phyloP scores from a whole-genome alignment of 1,284 basidiomycete genomes.

The Pyrrhoderma noxium region DNA sequence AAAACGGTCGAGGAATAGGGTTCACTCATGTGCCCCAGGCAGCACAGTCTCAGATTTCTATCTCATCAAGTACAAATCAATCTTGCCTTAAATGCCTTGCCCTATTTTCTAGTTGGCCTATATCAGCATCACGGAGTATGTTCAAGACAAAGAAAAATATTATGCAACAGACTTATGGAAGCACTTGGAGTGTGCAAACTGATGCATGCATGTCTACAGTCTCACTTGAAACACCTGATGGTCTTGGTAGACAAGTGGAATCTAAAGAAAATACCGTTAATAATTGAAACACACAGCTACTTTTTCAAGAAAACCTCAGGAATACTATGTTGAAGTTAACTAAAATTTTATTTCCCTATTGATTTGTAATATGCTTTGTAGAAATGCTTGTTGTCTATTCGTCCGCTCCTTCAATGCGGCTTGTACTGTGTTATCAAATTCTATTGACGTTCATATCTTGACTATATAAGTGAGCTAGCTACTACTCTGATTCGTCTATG shows the following conservation, averaged over 20 bases:
- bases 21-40: constrained; percentile 13
- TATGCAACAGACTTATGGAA: constrained; percentile 16
- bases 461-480: background rate
- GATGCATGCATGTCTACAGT: constrained; percentile 16
- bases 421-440: no score
- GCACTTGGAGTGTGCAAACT: constrained; percentile 13
- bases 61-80: constrained; percentile 2
- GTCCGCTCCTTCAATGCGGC: no score
- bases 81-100: constrained; percentile 14
- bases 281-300: background rate
- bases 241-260: constrained; percentile 13
- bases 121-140: constrained; percentile 1
- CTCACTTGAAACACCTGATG: constrained; percentile 15
- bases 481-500: constrained; percentile 23
- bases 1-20: constrained; percentile 16
- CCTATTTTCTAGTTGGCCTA: background rate
- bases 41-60: constrained; percentile 12
- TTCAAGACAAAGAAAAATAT: constrained; percentile 6
- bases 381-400: no score
- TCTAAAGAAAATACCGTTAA: background rate
- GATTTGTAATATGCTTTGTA: no score
- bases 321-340: no score
- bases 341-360: background rate
- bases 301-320: no score
- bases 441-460: no score